Evolutionary conservation across 257 asterid species (phyloP).

Genomic region (Misopates orontium): DNA sequence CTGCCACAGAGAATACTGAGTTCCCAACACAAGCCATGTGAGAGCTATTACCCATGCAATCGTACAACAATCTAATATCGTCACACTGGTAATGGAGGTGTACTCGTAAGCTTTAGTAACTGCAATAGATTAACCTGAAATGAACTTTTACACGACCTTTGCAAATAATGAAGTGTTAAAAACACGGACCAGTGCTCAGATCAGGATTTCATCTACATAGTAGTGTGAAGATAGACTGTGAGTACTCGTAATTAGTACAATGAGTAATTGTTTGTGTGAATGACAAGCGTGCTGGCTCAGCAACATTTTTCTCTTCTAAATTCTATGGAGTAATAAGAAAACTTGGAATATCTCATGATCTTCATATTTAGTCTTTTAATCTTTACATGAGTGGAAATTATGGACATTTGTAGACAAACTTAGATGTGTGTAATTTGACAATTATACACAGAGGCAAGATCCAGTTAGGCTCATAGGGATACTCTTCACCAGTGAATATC

Average conservation of each 20-base stretch:
- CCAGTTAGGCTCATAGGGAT: not conserved
- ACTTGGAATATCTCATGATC: too few relatives aligned
- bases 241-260: too few relatives aligned
- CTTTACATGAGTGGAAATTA: too few relatives aligned
- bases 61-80: conserved; percentile 71
- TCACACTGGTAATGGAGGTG: conserved; percentile 77
- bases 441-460: not conserved
- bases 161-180: not conserved
- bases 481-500: too few relatives aligned
- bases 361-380: too few relatives aligned
- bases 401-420: too few relatives aligned
- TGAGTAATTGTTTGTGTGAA: too few relatives aligned
- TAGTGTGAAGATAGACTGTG: too few relatives aligned
- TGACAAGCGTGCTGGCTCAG: too few relatives aligned
- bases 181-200: not conserved
- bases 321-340: too few relatives aligned
- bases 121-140: conserved; percentile 28
- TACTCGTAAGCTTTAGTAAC: conserved; percentile 72
- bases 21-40: conserved; percentile 62
- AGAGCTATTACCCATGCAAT: conserved; percentile 69
- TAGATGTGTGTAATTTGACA: too few relatives aligned
- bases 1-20: conserved; percentile 57
- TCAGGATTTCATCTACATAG: not conserved
- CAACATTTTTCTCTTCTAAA: too few relatives aligned
- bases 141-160: not conserved